phyloP scores from a whole-genome alignment of 805 yeast species.

The Wickerhamiella spandovensis region DNA sequence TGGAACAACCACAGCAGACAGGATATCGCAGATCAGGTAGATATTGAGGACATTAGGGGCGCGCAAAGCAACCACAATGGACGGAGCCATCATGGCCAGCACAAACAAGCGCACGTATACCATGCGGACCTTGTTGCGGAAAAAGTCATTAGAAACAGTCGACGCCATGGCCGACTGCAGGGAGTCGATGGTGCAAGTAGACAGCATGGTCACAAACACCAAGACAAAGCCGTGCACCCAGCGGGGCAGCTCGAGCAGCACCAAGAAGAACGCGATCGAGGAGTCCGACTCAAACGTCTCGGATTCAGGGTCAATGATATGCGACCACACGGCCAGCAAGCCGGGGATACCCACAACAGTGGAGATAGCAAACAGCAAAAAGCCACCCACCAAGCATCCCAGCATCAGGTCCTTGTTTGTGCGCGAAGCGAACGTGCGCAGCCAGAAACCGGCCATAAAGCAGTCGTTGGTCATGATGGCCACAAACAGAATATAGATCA shows the following conservation, averaged over 20 bases:
- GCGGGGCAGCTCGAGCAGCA: constrained; percentile 58
- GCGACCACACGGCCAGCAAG: constrained; percentile 83
- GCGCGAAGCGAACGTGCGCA: constrained; percentile 81
- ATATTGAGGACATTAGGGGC: constrained; percentile 77
- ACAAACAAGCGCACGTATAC: constrained; percentile 59
- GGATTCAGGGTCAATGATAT: constrained; percentile 32
- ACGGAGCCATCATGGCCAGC: constrained; percentile 69
- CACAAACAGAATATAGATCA: constrained; percentile 66
- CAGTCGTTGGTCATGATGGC: constrained; percentile 86
- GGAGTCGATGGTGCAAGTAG: constrained; percentile 84
- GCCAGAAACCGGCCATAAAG: constrained; percentile 87
- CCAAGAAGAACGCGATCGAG: constrained; percentile 52
- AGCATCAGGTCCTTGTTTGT: constrained; percentile 60
- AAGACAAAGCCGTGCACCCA: constrained; percentile 81
- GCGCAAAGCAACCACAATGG: constrained; percentile 68
- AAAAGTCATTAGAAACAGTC: constrained; percentile 76
- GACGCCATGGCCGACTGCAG: constrained; percentile 81
- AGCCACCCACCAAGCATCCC: constrained; percentile 64
- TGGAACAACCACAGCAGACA: constrained; percentile 79
- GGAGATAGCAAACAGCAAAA: constrained; percentile 48
- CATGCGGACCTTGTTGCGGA: constrained; percentile 64
- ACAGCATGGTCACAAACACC: constrained; percentile 56
- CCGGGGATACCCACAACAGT: constrained; percentile 75
- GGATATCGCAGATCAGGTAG: constrained; percentile 79
- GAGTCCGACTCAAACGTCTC: constrained; percentile 39